Conservation (phyloP, 2,329 filamentous ascomycete species). For the Diaporthe batatas region DNA sequence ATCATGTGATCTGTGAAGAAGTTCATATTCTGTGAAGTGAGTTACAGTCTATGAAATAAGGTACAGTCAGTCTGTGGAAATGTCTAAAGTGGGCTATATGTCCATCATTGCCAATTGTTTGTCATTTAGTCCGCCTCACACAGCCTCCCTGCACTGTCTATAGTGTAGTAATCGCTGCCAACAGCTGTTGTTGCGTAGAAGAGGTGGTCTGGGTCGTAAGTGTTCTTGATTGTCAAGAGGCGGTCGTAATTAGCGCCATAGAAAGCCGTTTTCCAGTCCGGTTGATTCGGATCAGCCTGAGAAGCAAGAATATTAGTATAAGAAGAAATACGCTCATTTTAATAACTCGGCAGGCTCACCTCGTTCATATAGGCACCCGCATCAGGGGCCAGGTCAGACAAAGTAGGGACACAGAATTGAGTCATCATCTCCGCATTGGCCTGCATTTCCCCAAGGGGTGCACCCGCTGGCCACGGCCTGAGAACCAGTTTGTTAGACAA, state of each 20-base stretch:
- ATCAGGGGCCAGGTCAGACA: conserved; percentile 48
- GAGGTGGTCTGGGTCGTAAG: conserved; percentile 53
- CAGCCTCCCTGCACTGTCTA: conserved; percentile 51
- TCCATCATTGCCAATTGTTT: no score
- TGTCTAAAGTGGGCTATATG: no score
- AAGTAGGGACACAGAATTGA: neutral
- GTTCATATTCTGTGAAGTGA: no score
- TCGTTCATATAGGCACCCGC: conserved; percentile 50
- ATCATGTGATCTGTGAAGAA: no score
- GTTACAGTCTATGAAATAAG: no score
- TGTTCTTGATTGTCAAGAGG: conserved; percentile 53
- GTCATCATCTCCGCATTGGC: neutral
- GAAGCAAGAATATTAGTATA: no score
- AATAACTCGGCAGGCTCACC: no score
- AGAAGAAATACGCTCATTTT: no score
- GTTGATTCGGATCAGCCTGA: conserved; percentile 51
- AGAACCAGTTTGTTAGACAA: no score
- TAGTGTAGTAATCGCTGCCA: conserved; percentile 57
- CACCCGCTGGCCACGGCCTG: no score
- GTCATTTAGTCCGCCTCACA: conserved; percentile 31
- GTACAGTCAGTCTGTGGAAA: no score
- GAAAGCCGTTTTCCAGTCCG: conserved; percentile 48
- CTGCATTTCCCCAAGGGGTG: no score
- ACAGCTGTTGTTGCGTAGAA: conserved; percentile 55
- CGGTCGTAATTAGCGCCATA: conserved; percentile 50